Conservation (phyloP, 768 basidiomycete species). For the Lactarius tabidus region DNA sequence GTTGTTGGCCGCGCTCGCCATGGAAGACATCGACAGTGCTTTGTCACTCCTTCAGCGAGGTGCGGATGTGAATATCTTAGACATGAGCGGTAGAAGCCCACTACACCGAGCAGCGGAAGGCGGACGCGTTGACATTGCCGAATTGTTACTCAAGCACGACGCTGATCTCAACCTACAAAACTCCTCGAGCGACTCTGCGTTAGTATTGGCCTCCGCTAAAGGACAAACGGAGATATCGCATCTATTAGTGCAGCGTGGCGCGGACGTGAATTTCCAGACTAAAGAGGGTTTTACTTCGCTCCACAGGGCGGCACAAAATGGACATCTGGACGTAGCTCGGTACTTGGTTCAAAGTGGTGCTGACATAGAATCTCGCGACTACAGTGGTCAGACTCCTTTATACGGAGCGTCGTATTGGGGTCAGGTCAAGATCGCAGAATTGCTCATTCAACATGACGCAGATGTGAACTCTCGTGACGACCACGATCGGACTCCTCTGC, state of each 20-base stretch:
- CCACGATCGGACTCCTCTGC: not conserved
- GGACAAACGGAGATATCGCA: not conserved
- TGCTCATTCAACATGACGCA: too few species aligned
- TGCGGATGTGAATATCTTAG: not conserved
- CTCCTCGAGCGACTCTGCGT: not conserved
- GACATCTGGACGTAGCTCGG: not conserved
- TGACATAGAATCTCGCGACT: not conserved
- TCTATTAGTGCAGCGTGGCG: not conserved
- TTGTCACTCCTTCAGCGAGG: not conserved
- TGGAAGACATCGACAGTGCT: not conserved
- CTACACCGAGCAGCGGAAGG: not conserved
- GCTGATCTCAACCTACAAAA: not conserved
- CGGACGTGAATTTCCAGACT: not conserved
- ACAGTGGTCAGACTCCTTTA: not conserved
- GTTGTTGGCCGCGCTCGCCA: not conserved
- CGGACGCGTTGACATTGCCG: not conserved
- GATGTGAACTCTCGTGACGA: not conserved
- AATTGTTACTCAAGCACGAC: conserved; percentile 1
- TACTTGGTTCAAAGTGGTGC: not conserved
- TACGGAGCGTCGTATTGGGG: not conserved
- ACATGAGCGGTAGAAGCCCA: not conserved
- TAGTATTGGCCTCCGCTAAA: not conserved
- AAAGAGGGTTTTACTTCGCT: not conserved
- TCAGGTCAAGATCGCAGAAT: too few species aligned
- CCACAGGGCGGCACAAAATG: not conserved